Conservation (phyloP, 345 rosid species). For the Salix caprea region DNA sequence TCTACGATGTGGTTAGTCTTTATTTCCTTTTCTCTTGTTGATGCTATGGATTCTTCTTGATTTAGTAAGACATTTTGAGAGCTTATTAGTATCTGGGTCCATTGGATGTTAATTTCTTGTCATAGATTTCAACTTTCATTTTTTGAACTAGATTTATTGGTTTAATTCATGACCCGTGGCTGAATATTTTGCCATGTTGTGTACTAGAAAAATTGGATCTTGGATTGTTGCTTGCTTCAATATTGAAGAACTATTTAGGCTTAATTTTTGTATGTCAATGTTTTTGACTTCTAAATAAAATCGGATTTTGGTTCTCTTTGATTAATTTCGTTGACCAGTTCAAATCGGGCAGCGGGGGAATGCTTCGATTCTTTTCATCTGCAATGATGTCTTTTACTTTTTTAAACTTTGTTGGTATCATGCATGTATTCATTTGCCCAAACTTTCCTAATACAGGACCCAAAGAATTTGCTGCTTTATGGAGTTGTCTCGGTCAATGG, state of each 20-base stretch:
- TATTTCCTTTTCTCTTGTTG: neutral
- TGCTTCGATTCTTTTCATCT: neutral
- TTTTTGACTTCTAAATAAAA: neutral
- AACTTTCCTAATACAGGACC: conserved; percentile 40
- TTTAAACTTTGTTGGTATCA: neutral
- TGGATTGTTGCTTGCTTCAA: neutral
- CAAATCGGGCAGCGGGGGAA: neutral
- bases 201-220: neutral
- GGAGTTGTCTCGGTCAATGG: conserved; percentile 70
- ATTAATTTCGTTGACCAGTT: neutral
- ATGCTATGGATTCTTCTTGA: neutral
- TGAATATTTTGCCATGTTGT: neutral
- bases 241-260: neutral
- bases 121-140: neutral
- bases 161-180: neutral
- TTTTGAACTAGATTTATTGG: neutral
- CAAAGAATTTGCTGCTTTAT: conserved; percentile 52
- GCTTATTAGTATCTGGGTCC: neutral
- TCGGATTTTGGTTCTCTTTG: neutral
- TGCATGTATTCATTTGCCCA: neutral
- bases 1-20: conserved; percentile 39
- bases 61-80: neutral
- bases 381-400: neutral
- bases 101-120: neutral
- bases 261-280: neutral